These are phyloP conservation scores for Heliamphora pulchella DNA, from an alignment of 179 eudicot species.

Conservation along the genomic window DNA sequence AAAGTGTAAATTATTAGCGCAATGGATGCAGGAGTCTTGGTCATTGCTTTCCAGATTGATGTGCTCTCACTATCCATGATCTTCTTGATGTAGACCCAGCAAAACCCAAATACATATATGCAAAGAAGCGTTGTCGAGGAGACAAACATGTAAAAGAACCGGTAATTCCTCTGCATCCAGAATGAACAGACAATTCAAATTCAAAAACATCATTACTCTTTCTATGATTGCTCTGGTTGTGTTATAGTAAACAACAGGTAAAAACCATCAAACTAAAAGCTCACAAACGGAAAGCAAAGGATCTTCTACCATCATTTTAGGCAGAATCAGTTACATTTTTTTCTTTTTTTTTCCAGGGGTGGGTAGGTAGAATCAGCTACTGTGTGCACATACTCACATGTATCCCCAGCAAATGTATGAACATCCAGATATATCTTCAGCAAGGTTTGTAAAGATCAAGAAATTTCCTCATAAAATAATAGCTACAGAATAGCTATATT, in stretches of 20 bases:
- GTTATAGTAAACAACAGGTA: not conserved
- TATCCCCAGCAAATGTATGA: not conserved
- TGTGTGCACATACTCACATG: not conserved
- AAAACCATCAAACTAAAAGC: not conserved
- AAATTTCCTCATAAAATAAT: not conserved
- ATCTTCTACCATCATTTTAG: not conserved
- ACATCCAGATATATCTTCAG: not conserved
- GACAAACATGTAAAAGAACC: conserved; percentile 54
- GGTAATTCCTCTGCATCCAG: conserved; percentile 51
- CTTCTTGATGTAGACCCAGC: conserved; percentile 36
- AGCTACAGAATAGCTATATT: not conserved
- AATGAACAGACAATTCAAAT: conserved; percentile 12
- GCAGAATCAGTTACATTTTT: not conserved
- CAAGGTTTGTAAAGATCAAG: not conserved
- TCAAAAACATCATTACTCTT: conserved; percentile 3
- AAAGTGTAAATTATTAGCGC: conserved; percentile 37
- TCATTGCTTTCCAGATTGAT: conserved; percentile 45
- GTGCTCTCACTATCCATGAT: conserved; percentile 30
- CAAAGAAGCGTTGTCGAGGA: conserved; percentile 44
- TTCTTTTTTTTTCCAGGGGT: not conserved
- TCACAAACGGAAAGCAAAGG: not conserved
- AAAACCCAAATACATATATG: conserved; percentile 39
- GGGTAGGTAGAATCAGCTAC: not conserved
- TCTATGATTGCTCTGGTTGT: not conserved
- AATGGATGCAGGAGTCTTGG: conserved; percentile 41